Percentiles rank a stretch among this genome's conserved stretches.
Evolutionary conservation across 306 rosid genomes (phyloP).

Genomic region (Cyclanthera cordifolia): DNA sequence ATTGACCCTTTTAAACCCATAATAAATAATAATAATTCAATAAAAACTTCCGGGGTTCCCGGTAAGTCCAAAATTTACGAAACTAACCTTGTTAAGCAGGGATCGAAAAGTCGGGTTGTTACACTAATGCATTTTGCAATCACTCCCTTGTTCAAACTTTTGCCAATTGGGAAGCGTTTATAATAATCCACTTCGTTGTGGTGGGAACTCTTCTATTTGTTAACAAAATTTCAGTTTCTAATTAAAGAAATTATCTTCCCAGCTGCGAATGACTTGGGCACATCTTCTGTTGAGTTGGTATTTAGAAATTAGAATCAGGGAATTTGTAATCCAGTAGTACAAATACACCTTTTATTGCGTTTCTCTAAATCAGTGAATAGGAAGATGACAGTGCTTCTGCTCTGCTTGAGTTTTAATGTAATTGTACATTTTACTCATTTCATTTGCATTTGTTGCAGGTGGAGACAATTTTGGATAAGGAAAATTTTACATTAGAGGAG

Average conservation of each 20-base stretch:
- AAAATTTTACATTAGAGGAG: conserved; percentile 75
- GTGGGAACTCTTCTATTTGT: not conserved
- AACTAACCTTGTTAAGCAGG: too few species aligned
- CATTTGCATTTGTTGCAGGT: conserved; percentile 41
- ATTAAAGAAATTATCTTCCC: not conserved
- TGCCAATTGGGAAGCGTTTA: not conserved
- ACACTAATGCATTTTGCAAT: not conserved
- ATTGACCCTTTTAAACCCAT: too few species aligned
- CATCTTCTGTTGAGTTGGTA: not conserved
- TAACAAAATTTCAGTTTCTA: not conserved
- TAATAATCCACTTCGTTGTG: not conserved
- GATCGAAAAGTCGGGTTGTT: too few species aligned
- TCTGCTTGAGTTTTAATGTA: not conserved
- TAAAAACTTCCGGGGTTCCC: too few species aligned
- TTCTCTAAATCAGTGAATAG: not conserved
- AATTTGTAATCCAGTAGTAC: not conserved
- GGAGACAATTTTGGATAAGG: conserved; percentile 95
- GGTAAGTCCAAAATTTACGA: too few species aligned
- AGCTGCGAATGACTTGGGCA: not conserved
- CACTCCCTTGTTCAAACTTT: not conserved
- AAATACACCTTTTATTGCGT: not conserved
- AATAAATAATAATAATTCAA: too few species aligned
- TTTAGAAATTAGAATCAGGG: not conserved
- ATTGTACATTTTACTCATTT: conserved; percentile 10
- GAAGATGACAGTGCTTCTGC: not conserved